Evolutionary conservation across 2,329 filamentous ascomycete genomes (phyloP), one percentile per base, ranked within the genome.

Genomic region (Stachybotrys elegans): DNA sequence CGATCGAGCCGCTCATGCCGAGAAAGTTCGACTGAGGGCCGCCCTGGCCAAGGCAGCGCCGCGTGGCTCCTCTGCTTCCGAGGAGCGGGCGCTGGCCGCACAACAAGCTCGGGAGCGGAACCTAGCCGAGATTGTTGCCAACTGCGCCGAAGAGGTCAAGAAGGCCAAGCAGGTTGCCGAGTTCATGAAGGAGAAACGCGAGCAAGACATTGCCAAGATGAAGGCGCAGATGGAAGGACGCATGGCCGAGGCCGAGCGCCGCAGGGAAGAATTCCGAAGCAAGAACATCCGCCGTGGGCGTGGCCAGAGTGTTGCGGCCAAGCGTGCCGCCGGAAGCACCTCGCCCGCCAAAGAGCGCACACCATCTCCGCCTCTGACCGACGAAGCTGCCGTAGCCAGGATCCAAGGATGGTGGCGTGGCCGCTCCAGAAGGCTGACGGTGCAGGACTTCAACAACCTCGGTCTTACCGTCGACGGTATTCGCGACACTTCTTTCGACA

Each of bases 81-180:
- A 92, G 60, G 86, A 91, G 63, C 76, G 84, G 41, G 86, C 87
- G 4, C 67, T 90, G 46, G 88, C 88, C 6, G 88, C 87, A 5
- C 82, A 89, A 49, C 78, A 88, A 51, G 84, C 87, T 1, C 78
- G 88, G 46, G 86, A 92, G 67, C 85, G 85, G 54, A 88, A 91
- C 54, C 67, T 93, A 16, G 87, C 86, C 8, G 87, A 91, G 61
- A 90, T 92, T 35, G 86, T 88, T 4, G 85, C 87, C 40, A 77
- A 81, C 48, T 92, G 88, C 58, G 88, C 88, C 17, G 87, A 90
- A 62, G 88, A 93, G 60, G 88, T 93, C 14, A 83, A 86, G 59
- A 78, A 86, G 51, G 87, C 87, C 42, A 92, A 92, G 70, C 84
- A 86, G 41, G 76, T 91, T n/a, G 87, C 87, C 13, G 86, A 89